Base-by-base conservation (phyloP, 31 red algal species). In the Endocladia muricata region DNA sequence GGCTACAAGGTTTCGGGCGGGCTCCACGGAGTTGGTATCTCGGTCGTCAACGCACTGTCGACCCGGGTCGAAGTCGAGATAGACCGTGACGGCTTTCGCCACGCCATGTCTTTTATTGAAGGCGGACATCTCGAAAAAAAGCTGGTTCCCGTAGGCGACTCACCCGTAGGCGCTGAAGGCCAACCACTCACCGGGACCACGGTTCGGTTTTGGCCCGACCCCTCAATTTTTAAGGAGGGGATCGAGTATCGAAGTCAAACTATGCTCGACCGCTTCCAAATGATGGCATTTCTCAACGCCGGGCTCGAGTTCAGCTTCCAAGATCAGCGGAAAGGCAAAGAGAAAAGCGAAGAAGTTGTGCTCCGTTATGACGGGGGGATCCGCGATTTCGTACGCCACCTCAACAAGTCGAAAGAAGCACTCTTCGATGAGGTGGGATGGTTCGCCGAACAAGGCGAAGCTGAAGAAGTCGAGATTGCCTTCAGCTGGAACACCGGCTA, bases 1-100 rank as follows among this genome's bases (percentile, higher is more conserved):
- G 56, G n/a, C 22, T 77, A 77, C 56, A 77, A 65, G 33, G 74
- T 65, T 25, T 77, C 74, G 36, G 74, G 74, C 36, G 74, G 74
- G 26, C 35, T 77, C 19, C 74, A 77, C 56, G 74, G 74, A 40
- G 74, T 77, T 22, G 74, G 74, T 38, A 39, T 65, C 66, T 77
- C 74, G 22, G 55, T 64, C 31, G 74, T 77, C 29, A 77, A 77
- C 44, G 74, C 74, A 30, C 37, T 77, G 21, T 35, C 57, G 28
- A 28, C 37, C 30, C 25, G 34, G 26, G 21, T 77, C n/a, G 19
- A 37, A 33, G 58, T 39, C 30, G 56, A 77, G 37, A 41, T 77
- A 21, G 29, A 29, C 29, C 74, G 55, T 26, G 56, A 32, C n/a
- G 44, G 44, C 19, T 19, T 36, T 28, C 25, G 17, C 21, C 66